Evolutionary conservation across 78 protist genomes (phyloP).

Genomic region (Dictyostelium capitatum): DNA sequence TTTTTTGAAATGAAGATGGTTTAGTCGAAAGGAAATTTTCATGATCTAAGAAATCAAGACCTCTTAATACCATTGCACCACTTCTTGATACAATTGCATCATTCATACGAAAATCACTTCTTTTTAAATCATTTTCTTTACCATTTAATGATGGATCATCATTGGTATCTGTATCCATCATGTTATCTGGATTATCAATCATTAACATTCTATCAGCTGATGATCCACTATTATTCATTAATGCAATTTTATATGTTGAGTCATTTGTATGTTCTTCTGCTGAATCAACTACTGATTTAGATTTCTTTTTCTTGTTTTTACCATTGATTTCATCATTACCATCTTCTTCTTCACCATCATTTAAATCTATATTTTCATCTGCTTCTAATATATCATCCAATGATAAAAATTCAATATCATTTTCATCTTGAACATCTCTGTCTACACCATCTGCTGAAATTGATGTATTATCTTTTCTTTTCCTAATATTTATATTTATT

Average conservation of each 20-base stretch:
- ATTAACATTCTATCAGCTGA: not conserved
- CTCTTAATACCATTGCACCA: slow-evolving; percentile 37
- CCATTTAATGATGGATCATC: slow-evolving; percentile 14
- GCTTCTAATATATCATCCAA: slow-evolving; percentile 51
- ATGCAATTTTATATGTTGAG: not conserved
- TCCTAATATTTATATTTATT: not conserved
- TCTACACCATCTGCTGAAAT: slow-evolving; percentile 53
- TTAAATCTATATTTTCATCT: slow-evolving; percentile 52
- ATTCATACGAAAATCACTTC: slow-evolving; percentile 52
- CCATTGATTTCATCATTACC: not conserved
- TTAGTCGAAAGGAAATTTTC: slow-evolving; percentile 17
- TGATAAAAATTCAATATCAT: slow-evolving; percentile 64
- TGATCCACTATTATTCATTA: not conserved
- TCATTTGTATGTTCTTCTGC: slow-evolving; percentile 28
- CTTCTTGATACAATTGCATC: slow-evolving; percentile 13
- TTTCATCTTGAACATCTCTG: slow-evolving; percentile 21
- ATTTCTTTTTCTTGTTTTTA: not conserved
- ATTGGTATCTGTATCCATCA: not conserved
- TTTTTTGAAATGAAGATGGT: slow-evolving; percentile 3
- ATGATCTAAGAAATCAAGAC: slow-evolving; percentile 9
- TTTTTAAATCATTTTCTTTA: slow-evolving; percentile 6
- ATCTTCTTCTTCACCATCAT: slow-evolving; percentile 48
- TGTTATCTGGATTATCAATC: not conserved
- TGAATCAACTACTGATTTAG: not conserved
- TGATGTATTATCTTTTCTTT: slow-evolving; percentile 57